These are phyloP conservation scores for Agaricus subrufescens DNA, from an alignment of 768 basidiomycete species.

Conservation along the genomic window DNA sequence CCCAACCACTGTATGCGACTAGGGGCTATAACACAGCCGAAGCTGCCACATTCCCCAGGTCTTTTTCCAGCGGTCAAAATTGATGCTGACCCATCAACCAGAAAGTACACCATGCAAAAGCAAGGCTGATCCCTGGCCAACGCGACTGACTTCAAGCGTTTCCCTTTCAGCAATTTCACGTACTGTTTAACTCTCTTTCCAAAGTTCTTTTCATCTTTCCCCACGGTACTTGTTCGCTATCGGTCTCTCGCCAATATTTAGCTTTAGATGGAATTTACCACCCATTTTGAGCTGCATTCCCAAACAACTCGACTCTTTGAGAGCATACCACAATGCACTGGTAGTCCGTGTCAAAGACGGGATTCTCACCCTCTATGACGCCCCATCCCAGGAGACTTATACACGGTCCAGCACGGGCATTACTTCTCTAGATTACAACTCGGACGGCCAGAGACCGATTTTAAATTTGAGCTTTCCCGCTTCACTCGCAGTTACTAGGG, in stretches of 20 bases:
- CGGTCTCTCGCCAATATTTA: slow-evolving; percentile 80
- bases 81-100: slow-evolving; percentile 62
- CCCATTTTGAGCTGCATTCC: slow-evolving; percentile 82
- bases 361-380: slow-evolving; percentile 78
- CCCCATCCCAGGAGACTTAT: slow-evolving; percentile 78
- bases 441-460: slow-evolving; percentile 58
- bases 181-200: slow-evolving; percentile 79
- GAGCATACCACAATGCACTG: slow-evolving; percentile 64
- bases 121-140: slow-evolving; percentile 49
- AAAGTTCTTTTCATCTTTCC: slow-evolving; percentile 82
- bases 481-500: slow-evolving; percentile 87
- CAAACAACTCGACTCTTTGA: slow-evolving; percentile 83
- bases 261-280: slow-evolving; percentile 85
- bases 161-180: slow-evolving; percentile 80
- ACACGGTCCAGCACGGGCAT: slow-evolving; percentile 66
- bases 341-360: slow-evolving; percentile 47
- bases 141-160: slow-evolving; percentile 71
- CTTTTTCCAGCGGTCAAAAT: slow-evolving; percentile 59
- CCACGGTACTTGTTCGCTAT: slow-evolving; percentile 83
- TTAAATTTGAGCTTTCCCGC: slow-evolving; percentile 82
- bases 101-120: slow-evolving; percentile 50
- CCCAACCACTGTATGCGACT: slow-evolving; percentile 49
- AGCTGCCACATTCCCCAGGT: slow-evolving; percentile 57
- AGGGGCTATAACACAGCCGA: slow-evolving; percentile 64
- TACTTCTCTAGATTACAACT: slow-evolving; percentile 80